Conservation (phyloP, 768 basidiomycete species). For the Amanita phalloides region DNA sequence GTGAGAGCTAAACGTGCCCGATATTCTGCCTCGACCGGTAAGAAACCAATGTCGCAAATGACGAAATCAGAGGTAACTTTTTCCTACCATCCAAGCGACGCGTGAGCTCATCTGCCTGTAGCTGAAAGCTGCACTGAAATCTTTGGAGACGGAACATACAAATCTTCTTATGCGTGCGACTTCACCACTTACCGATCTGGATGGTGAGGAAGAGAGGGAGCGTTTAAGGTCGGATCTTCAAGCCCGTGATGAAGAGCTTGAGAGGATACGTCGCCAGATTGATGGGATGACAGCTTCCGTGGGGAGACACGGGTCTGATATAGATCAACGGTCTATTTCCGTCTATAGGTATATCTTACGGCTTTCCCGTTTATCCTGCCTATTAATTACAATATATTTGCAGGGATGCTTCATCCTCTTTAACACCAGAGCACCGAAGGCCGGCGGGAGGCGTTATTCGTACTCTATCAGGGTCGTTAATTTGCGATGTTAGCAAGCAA, state of each 20-base stretch:
- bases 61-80: conserved; percentile 30
- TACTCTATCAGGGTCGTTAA: conserved; percentile 39
- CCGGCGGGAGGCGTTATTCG: conserved; percentile 10
- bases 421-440: not conserved
- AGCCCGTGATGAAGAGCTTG: conserved; percentile 17
- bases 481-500: conserved; percentile 33
- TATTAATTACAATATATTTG: not conserved
- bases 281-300: conserved; percentile 3
- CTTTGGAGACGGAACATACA: conserved; percentile 14
- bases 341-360: conserved; percentile 2
- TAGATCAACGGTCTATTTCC: conserved; percentile 3
- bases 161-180: conserved; percentile 14
- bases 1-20: conserved; percentile 7
- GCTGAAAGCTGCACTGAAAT: conserved; percentile 19
- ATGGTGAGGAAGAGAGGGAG: conserved; percentile 19
- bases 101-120: conserved; percentile 3
- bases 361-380: not conserved
- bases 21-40: conserved; percentile 6
- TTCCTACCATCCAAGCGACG: not conserved
- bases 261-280: conserved; percentile 16
- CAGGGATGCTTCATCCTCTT: not conserved
- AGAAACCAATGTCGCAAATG: conserved; percentile 20
- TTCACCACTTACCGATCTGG: conserved; percentile 23
- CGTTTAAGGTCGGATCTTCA: conserved; percentile 17
- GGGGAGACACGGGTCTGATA: not conserved